Base-by-base conservation (phyloP, 768 basidiomycete genomes). In the Sutorius australiensis region DNA sequence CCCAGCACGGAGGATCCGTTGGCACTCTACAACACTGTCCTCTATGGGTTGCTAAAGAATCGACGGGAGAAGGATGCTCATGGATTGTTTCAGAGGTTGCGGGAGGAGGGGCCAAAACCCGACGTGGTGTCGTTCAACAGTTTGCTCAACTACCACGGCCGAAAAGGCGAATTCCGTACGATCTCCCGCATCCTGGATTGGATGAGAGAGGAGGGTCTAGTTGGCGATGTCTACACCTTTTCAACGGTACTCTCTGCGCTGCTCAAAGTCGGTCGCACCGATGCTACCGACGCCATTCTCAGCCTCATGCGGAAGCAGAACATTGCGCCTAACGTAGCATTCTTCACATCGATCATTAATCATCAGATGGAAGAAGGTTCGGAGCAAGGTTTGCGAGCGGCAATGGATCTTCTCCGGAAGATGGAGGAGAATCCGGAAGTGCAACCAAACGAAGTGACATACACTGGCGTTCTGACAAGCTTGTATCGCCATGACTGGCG, bases 231-330 rank as follows among this genome's bases (percentile, higher is more conserved):
- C 11, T 83, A 86, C 69, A 97, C 89, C 0, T 98, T 86, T 68
- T 92, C 94, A 4, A 92, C 86, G 12, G 77, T 98, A 31, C 81
- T 98, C 16, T 81, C 86, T 24, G 86, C 89, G 1, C 67, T 95
- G 48, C 78, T 93, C 46, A 81, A 80, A 57, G 80, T 80, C 13
- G 83, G 85, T 10, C 77, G 83, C 50, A 69, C 77, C 27, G 86
- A 93, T 59, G 87, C 89, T 1, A 78, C 81, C 6, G 73, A 78
- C 19, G 73, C 81, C 27, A 77, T 92, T 19, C 68, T 93, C 45
- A 71, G 75, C 40, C 73, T 89, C 53, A 98, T 98, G 95, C 69
- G 77, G 60, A 80, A 81, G 61, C 82, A 89, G 50, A 84, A 84
- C 19, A 73, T 95, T 37, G 66, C 80, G 57, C 84, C 92, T 24